A percentile compares a stretch with the other conserved stretches of the same genome.
Evolutionary conservation across 2,329 filamentous ascomycete species (phyloP).

Genomic region (Penicillium sp.): DNA sequence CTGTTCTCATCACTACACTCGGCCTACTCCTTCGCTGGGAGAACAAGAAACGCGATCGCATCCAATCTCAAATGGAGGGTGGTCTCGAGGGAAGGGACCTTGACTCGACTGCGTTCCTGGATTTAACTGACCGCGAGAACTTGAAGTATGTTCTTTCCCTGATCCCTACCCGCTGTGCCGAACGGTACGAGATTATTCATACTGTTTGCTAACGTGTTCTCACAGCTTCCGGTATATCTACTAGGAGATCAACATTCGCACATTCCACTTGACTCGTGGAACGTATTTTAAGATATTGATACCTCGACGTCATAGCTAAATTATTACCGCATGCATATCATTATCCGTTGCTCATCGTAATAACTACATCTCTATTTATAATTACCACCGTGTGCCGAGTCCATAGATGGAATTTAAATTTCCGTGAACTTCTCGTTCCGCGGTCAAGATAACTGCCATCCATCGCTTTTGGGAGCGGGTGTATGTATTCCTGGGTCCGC

Average conservation of each 20-base stretch:
- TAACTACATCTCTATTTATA: too few species aligned
- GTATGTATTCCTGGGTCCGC: too few species aligned
- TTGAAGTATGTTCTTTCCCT: slow-evolving; percentile 37
- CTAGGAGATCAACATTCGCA: not conserved
- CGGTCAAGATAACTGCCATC: too few species aligned
- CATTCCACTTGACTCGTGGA: too few species aligned
- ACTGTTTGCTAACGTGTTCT: not conserved
- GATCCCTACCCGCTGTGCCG: not conserved
- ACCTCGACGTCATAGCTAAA: too few species aligned
- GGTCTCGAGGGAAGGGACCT: slow-evolving; percentile 49
- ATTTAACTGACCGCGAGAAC: slow-evolving; percentile 56
- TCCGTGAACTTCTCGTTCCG: too few species aligned
- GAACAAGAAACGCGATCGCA: slow-evolving; percentile 50
- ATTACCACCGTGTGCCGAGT: too few species aligned
- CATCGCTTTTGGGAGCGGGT: too few species aligned
- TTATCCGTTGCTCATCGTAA: too few species aligned
- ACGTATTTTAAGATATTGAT: too few species aligned
- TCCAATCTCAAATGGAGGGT: slow-evolving; percentile 48
- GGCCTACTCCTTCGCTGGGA: slow-evolving; percentile 50
- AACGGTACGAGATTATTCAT: not conserved
- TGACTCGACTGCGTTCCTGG: slow-evolving; percentile 52
- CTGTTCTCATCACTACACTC: slow-evolving; percentile 45
- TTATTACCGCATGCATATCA: too few species aligned
- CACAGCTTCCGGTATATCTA: slow-evolving; percentile 21
- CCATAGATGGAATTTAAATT: too few species aligned